Base-by-base conservation (phyloP, 73 alveolate genomes). In the Paraurostyla sp. region DNA sequence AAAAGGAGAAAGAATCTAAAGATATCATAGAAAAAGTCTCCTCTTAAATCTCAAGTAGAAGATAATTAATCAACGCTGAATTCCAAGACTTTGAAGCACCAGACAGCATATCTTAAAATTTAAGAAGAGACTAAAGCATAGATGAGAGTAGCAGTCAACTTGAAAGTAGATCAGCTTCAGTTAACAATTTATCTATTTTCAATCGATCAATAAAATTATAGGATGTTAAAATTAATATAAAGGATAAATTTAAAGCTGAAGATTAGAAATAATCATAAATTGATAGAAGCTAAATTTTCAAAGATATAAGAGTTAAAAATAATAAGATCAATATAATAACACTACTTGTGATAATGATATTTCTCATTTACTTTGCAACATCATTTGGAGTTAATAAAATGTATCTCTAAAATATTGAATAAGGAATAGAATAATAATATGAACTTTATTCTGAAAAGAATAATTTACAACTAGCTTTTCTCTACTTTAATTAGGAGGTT, bases 221-320 rank as follows among this genome's bases (percentile, higher is more conserved):
- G n/a, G n/a, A n/a, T n/a, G n/a, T n/a, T n/a, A n/a, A n/a, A n/a
- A n/a, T n/a, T n/a, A n/a, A n/a, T n/a, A n/a, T n/a, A n/a, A n/a
- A n/a, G n/a, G n/a, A n/a, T n/a, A n/a, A n/a, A n/a, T n/a, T n/a
- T n/a, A n/a, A n/a, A n/a, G n/a, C n/a, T n/a, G n/a, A n/a, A 32
- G 27, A 22, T 62, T 4, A 62, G 3, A 50, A n/a, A 4, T 27
- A 6, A 33, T 36, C 58, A 69, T 18, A 23, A 3, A 40, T 46
- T 6, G 87, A 75, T 25, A 29, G 48, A n/a, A 75, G 35, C 32
- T n/a, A 75, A 48, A 75, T 75, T 48, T 75, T 75, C n/a, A 75
- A 75, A 32, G 87, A 75, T 33, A 75, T 75, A 16, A 75, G 48
- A 33, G 50, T 75, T 6, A 49, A 30, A 43, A 75, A 75, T 30